phyloP scores from a whole-genome alignment of 306 rosid species.

The Abrus precatorius region DNA sequence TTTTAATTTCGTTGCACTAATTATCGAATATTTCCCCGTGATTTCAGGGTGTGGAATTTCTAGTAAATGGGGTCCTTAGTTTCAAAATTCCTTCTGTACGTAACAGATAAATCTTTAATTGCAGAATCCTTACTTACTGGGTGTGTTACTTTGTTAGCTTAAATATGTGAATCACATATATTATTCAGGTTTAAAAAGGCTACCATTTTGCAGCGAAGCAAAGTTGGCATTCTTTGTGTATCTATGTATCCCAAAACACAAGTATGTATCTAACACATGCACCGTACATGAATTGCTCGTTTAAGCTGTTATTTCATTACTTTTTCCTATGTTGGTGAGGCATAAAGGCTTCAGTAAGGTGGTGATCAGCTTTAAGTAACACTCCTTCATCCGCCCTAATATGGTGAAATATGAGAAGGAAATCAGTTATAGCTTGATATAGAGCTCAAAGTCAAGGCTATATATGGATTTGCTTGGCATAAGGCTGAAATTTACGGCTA shows the following conservation, averaged over 20 bases:
- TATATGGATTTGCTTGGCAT: slow-evolving; percentile 18
- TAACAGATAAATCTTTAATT: not conserved
- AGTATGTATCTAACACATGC: not conserved
- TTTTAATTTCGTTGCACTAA: not conserved
- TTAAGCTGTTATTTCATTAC: too few species aligned
- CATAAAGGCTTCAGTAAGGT: too few species aligned
- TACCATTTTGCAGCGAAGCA: slow-evolving; percentile 6
- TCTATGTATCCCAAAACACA: not conserved
- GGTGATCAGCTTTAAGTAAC: not conserved
- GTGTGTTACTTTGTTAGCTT: not conserved
- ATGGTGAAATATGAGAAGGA: slow-evolving; percentile 35
- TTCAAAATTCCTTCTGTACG: too few species aligned
- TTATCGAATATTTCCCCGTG: not conserved
- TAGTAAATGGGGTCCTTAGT: too few species aligned
- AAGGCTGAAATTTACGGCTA: slow-evolving; percentile 3
- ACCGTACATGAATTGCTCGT: too few species aligned
- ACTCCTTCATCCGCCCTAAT: slow-evolving; percentile 22
- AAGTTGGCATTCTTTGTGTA: slow-evolving; percentile 17
- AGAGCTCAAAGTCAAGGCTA: slow-evolving; percentile 16
- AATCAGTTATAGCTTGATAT: not conserved
- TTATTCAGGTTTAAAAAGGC: not conserved
- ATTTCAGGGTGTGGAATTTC: not conserved
- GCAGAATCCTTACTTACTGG: not conserved
- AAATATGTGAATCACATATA: not conserved
- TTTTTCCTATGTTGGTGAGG: too few species aligned